These are phyloP conservation scores for Trichosanthes truncata DNA, from an alignment of 306 rosid genomes.

Conservation along the genomic window DNA sequence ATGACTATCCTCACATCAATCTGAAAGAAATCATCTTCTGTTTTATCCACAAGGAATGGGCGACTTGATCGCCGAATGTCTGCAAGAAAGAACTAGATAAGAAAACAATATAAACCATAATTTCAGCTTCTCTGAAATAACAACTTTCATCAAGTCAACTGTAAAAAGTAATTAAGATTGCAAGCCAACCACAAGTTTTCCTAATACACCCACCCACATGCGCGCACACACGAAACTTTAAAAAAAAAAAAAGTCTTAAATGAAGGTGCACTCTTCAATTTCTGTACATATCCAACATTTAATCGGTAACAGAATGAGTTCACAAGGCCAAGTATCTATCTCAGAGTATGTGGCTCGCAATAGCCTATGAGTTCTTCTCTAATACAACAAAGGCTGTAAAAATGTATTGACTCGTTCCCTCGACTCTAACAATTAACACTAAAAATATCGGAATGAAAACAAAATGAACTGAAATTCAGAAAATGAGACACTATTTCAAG, in stretches of 20 bases:
- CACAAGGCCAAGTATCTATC: not conserved
- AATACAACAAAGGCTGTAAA: not conserved
- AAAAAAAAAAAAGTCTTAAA: not conserved
- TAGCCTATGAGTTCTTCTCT: not conserved
- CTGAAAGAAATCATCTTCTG: constrained; percentile 86
- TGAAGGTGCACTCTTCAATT: no score
- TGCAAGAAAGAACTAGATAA: constrained; percentile 26
- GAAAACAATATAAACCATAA: not conserved
- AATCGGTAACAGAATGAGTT: not conserved
- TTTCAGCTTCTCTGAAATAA: not conserved
- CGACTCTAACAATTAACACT: no score
- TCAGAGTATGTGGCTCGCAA: not conserved
- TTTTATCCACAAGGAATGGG: constrained; percentile 76
- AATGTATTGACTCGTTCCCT: not conserved
- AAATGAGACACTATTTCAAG: not conserved
- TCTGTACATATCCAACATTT: no score
- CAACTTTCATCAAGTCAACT: not conserved
- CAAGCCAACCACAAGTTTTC: not conserved
- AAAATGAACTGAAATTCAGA: not conserved
- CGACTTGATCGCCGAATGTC: constrained; percentile 85
- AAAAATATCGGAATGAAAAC: not conserved
- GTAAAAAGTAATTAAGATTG: not conserved
- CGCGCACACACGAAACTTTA: not conserved
- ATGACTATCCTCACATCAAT: constrained; percentile 55
- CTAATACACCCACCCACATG: not conserved